Evolutionary conservation across 208 protist species (phyloP), one percentile per base, ranked within the genome.

Genomic region (Trypanosoma boissoni): DNA sequence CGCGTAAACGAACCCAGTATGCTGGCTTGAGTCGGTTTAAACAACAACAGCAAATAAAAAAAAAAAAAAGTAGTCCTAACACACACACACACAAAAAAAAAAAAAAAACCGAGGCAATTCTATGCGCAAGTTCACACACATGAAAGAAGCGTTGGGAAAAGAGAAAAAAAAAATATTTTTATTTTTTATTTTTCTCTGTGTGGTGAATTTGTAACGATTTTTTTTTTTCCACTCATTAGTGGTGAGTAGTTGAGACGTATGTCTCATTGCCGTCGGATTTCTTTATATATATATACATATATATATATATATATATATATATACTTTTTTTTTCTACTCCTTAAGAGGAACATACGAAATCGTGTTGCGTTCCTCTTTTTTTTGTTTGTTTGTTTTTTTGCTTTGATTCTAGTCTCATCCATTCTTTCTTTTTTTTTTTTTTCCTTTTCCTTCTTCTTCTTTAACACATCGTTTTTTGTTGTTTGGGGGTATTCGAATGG

Each of bases 331-430:
- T n/a, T n/a, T n/a, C n/a, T n/a, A n/a, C n/a, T n/a, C n/a, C n/a
- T n/a, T n/a, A n/a, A n/a, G n/a, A n/a, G n/a, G n/a, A n/a, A n/a
- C n/a, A n/a, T n/a, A n/a, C n/a, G n/a, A n/a, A n/a, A n/a, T n/a
- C n/a, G n/a, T n/a, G n/a, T n/a, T n/a, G n/a, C n/a, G n/a, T n/a
- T n/a, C n/a, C 18, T 23, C 16, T 26, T 53, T 52, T 31, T 72
- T 54, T 48, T 70, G 39, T 21, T 41, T 54, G 24, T 69, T 57
- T 26, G 1, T 2, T 20, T 16, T 36, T 14, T 50, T 67, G n/a
- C n/a, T 57, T 41, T 16, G 26, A 50, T n/a, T n/a, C n/a, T n/a
- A n/a, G n/a, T n/a, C n/a, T n/a, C n/a, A n/a, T n/a, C n/a, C n/a
- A n/a, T n/a, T n/a, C n/a, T 20, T 1, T 24, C 18, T 28, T 24